phyloP scores from a whole-genome alignment of 2,329 filamentous ascomycete species.

The Cadophora sp. region DNA sequence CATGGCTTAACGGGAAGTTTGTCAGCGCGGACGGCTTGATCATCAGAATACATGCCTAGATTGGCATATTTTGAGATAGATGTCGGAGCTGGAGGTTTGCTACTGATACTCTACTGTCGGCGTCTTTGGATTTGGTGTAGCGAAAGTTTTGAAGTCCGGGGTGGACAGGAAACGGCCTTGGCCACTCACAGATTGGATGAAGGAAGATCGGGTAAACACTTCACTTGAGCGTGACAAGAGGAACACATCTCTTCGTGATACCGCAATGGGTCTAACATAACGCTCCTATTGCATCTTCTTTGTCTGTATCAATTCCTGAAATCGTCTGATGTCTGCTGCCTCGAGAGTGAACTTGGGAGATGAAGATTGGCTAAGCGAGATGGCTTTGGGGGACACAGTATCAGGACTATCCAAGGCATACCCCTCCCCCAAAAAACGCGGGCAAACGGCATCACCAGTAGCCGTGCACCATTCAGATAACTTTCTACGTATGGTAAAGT shows the following conservation, averaged over 20 bases:
- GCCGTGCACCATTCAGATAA: too few relatives aligned
- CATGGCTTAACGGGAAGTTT: not conserved
- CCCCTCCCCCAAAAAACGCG: not conserved
- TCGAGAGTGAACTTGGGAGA: too few relatives aligned
- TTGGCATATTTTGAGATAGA: not conserved
- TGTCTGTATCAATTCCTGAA: not conserved
- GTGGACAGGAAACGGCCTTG: too few relatives aligned
- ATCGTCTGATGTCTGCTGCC: not conserved
- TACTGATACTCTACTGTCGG: too few relatives aligned
- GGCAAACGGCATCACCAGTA: too few relatives aligned
- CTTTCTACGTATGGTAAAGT: not conserved
- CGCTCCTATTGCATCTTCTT: not conserved
- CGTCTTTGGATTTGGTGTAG: too few relatives aligned
- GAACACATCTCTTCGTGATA: not conserved
- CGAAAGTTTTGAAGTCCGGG: too few relatives aligned
- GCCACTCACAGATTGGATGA: too few relatives aligned
- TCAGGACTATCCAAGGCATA: not conserved
- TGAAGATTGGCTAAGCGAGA: not conserved
- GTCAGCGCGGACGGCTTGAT: slow-evolving; percentile 3
- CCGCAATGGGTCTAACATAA: not conserved
- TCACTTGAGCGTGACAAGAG: not conserved
- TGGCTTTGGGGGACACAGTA: too few relatives aligned
- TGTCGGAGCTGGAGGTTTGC: too few relatives aligned
- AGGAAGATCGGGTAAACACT: not conserved
- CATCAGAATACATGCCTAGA: not conserved